These are phyloP conservation scores for Quillaja saponaria DNA, from an alignment of 306 rosid genomes.

Conservation along the genomic window DNA sequence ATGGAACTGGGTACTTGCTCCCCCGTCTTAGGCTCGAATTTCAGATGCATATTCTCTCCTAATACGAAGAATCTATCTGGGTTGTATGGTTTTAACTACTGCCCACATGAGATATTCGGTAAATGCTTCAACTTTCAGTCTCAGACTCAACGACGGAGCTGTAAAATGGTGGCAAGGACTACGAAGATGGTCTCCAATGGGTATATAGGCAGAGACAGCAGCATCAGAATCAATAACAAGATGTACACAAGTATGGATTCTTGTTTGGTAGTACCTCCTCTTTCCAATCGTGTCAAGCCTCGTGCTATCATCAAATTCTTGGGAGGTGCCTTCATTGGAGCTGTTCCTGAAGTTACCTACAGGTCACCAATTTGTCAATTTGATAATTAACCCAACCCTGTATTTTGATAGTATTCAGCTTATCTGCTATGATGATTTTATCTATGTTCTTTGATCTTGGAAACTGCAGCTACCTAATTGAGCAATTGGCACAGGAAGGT, in stretches of 20 bases:
- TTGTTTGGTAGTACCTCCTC: conserved; percentile 77
- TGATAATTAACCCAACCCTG: not conserved
- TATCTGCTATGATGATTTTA: conserved; percentile 2
- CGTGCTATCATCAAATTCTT: conserved; percentile 86
- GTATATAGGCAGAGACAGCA: conserved; percentile 37
- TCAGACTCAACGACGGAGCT: not conserved
- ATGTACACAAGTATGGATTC: conserved; percentile 49
- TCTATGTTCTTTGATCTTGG: conserved; percentile 8
- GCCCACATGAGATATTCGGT: conserved; percentile 3
- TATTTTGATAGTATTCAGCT: not conserved
- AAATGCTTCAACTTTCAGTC: conserved; percentile 22
- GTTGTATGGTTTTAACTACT: conserved; percentile 19
- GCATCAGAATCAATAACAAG: conserved; percentile 29
- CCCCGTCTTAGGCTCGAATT: conserved; percentile 30
- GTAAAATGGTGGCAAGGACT: conserved; percentile 32
- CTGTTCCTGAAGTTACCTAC: conserved; percentile 89
- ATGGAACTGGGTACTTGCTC: conserved; percentile 55
- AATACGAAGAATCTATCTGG: conserved; percentile 7
- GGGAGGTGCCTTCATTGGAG: conserved; percentile 96
- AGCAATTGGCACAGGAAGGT: conserved; percentile 76
- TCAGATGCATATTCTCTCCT: conserved; percentile 28
- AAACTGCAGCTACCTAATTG: conserved; percentile 66
- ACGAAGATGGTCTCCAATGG: conserved; percentile 41
- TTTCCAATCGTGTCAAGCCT: conserved; percentile 51
- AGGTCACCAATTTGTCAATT: conserved; percentile 38